A percentile compares a stretch with the other conserved stretches of the same genome.
Evolutionary conservation across 2,329 filamentous ascomycete species (phyloP).

Genomic region (Chaetoscypha palmicola): DNA sequence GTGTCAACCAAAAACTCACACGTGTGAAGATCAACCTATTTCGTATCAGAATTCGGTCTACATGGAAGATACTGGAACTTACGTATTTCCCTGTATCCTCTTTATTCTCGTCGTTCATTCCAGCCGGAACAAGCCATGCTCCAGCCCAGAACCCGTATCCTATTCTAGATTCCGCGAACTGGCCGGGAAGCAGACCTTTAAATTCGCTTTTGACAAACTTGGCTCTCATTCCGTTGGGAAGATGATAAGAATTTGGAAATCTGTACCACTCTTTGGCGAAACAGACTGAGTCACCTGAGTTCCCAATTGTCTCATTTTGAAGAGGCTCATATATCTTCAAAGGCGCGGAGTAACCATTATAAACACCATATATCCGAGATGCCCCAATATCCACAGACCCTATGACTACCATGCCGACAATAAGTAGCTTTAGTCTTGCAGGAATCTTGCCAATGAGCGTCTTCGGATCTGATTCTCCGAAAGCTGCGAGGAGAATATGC

Average conservation of each 20-base stretch:
- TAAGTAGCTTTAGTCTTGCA: conserved; percentile 61
- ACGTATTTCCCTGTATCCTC: conserved; percentile 86
- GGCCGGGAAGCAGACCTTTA: conserved; percentile 77
- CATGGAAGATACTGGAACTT: conserved; percentile 27
- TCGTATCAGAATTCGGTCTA: not conserved
- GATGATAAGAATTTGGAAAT: conserved; percentile 86
- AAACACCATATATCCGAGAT: conserved; percentile 67
- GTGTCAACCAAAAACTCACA: conserved; percentile 88
- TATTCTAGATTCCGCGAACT: conserved; percentile 69
- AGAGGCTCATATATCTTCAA: conserved; percentile 64
- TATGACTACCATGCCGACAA: conserved; percentile 54
- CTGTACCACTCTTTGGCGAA: conserved; percentile 98
- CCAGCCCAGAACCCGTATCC: conserved; percentile 69
- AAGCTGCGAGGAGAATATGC: conserved; percentile 68
- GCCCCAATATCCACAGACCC: conserved; percentile 59
- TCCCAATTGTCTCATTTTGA: conserved; percentile 45
- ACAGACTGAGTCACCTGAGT: conserved; percentile 66
- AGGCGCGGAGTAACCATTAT: conserved; percentile 78
- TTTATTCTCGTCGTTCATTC: conserved; percentile 87
- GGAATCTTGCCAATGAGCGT: conserved; percentile 66
- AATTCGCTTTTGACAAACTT: conserved; percentile 93
- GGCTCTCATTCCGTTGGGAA: conserved; percentile 74
- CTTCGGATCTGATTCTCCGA: conserved; percentile 64
- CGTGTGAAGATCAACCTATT: conserved; percentile 56
- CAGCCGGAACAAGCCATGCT: conserved; percentile 73